These are phyloP conservation scores for Hortiboletus flavorubellus DNA, from an alignment of 768 basidiomycete species.

Conservation along the genomic window DNA sequence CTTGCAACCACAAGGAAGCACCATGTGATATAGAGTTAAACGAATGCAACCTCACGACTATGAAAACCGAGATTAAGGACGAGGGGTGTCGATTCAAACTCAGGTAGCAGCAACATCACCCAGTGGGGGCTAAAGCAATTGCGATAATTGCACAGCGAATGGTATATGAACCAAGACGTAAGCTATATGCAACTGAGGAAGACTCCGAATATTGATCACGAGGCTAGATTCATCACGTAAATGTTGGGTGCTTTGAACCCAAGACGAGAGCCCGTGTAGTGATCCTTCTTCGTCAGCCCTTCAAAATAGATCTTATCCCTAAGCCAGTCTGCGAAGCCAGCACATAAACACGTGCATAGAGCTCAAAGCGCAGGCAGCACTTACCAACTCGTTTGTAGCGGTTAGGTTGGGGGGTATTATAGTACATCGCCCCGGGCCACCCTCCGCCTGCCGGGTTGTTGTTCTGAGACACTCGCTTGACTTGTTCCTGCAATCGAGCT, in stretches of 20 bases:
- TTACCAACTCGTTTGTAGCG: conserved; percentile 62
- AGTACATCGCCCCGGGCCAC: conserved; percentile 42
- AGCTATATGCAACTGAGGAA: conserved; percentile 2
- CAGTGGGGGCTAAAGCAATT: not conserved
- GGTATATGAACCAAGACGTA: conserved; percentile 8
- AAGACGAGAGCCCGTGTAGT: conserved; percentile 55
- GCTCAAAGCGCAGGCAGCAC: conserved; percentile 22
- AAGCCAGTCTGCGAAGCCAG: conserved; percentile 59
- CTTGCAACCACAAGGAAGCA: not conserved
- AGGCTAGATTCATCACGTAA: conserved; percentile 63
- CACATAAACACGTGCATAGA: not conserved
- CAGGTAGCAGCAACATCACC: not conserved
- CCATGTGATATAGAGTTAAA: not conserved
- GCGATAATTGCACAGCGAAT: not conserved
- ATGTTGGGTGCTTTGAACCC: conserved; percentile 80
- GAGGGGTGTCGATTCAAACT: not conserved
- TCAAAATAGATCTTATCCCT: conserved; percentile 73
- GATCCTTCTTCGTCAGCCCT: conserved; percentile 54
- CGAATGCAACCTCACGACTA: not conserved
- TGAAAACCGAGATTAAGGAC: not conserved
- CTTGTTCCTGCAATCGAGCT: conserved; percentile 64
- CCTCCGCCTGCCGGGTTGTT: conserved; percentile 25
- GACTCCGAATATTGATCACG: conserved; percentile 29
- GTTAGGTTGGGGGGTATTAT: conserved; percentile 44
- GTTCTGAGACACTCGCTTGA: conserved; percentile 57